Evolutionary conservation across 257 asterid genomes (phyloP), one percentile per base, ranked within the genome.

Genomic region (Knoxia roxburghii): DNA sequence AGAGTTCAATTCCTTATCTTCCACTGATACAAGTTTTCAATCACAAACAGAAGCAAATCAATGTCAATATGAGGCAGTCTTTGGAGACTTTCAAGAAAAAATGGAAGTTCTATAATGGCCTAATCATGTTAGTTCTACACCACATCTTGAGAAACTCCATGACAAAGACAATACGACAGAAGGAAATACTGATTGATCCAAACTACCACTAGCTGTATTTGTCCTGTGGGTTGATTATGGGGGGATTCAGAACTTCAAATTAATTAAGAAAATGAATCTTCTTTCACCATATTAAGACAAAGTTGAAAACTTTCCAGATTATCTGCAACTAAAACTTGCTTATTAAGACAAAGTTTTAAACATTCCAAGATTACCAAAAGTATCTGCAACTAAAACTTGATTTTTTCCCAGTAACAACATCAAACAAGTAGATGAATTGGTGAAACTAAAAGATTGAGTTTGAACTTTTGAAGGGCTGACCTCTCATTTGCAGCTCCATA

Each of bases 401-500:
- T 37, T 37, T 37, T 37, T 37, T 37, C 14, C 61, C 32, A 27
- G 43, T 46, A 45, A 45, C 68, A 43, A 40, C 39, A 24, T n/a
- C n/a, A n/a, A n/a, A n/a, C n/a, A n/a, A n/a, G n/a, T n/a, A n/a
- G n/a, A n/a, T n/a, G n/a, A n/a, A n/a, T n/a, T n/a, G n/a, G n/a
- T n/a, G n/a, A n/a, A 68, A 29, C 11, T 9, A 24, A 59, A 14
- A 43, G 48, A 15, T 0, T 45, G 5, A 43, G 23, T 9, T 57
- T 37, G 55, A 65, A 1, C 6, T 37, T 4, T 37, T 37, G 6
- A 9, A 9, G 9, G 12, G 26, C 69, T 41, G 51, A 79, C 83
- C 83, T 68, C 57, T 51, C 30, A 27, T 65, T 39, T 79, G 80
- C 48, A 75, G 80, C 39, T 72, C 78, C 65, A 79, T 33, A 58